These are phyloP conservation scores for Colletotrichum sp. DNA, from an alignment of 2,329 filamentous ascomycete genomes.

Conservation along the genomic window DNA sequence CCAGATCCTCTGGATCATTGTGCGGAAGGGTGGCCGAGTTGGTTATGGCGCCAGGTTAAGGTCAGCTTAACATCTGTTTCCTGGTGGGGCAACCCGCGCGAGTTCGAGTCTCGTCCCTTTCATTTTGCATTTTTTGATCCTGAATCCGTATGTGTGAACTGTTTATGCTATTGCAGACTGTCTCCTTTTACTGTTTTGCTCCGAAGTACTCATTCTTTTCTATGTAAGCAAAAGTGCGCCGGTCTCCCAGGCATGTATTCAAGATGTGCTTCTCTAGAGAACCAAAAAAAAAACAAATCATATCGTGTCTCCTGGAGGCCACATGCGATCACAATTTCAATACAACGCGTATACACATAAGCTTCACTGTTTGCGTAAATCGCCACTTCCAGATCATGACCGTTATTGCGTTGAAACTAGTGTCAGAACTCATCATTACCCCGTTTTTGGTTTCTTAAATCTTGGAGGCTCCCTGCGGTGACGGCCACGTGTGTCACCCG, in stretches of 20 bases:
- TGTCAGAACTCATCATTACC: constrained; percentile 18
- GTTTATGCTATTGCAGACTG: too few species aligned
- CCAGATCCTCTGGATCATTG: background rate
- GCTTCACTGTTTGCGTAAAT: background rate
- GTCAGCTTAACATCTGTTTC: constrained; percentile 22
- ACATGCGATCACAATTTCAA: background rate
- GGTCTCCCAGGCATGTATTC: background rate
- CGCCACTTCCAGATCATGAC: constrained; percentile 3
- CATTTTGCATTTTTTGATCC: background rate
- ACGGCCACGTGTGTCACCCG: background rate
- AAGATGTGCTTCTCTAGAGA: background rate
- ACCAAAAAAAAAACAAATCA: background rate
- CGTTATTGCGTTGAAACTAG: constrained; percentile 4
- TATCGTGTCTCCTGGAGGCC: background rate
- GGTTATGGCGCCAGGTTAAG: constrained; percentile 24
- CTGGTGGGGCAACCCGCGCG: constrained; percentile 23
- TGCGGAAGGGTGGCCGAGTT: constrained; percentile 22
- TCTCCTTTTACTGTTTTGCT: background rate
- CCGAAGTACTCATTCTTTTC: background rate
- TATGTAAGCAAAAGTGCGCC: background rate
- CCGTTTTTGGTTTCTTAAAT: constrained; percentile 12
- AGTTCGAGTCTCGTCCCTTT: constrained; percentile 23
- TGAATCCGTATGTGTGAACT: too few species aligned
- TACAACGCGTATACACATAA: background rate
- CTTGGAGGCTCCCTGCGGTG: background rate